Conservation (phyloP, 352 stramenopile species). For the Phytophthora litchii region DNA sequence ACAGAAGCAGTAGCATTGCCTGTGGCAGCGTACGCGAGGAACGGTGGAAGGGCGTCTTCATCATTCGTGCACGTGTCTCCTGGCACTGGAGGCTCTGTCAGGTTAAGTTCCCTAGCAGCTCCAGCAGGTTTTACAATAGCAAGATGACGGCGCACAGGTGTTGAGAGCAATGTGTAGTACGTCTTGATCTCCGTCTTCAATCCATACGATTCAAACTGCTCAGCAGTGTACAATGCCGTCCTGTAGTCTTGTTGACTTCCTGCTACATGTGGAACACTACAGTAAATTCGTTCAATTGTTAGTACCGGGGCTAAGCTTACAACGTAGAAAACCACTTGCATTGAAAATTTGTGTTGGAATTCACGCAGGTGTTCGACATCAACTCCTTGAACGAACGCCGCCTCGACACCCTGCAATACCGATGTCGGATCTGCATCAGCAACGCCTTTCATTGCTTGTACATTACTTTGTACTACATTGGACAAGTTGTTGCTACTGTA, state of each 20-base stretch:
- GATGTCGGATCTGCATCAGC: no score
- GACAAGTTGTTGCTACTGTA: slow-evolving; percentile 2
- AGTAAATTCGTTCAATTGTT: neutral
- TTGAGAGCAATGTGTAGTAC: slow-evolving; percentile 68
- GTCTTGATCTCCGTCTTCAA: slow-evolving; percentile 62
- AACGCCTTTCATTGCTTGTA: neutral
- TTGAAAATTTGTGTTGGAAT: slow-evolving; percentile 51
- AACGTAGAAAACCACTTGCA: slow-evolving; percentile 7
- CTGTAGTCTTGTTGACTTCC: slow-evolving; percentile 43
- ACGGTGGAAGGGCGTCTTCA: slow-evolving; percentile 62
- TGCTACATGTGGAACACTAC: slow-evolving; percentile 35
- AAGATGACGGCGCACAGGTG: slow-evolving; percentile 43
- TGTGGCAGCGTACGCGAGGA: slow-evolving; percentile 76
- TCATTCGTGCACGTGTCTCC: slow-evolving; percentile 64
- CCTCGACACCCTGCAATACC: slow-evolving; percentile 11
- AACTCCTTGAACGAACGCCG: slow-evolving; percentile 26
- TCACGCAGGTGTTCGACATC: slow-evolving; percentile 30
- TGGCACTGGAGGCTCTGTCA: slow-evolving; percentile 54
- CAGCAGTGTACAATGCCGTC: slow-evolving; percentile 51
- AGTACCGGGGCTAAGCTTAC: neutral
- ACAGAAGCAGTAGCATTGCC: slow-evolving; percentile 65
- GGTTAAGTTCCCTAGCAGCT: slow-evolving; percentile 37
- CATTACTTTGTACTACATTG: neutral
- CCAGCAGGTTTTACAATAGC: slow-evolving; percentile 42
- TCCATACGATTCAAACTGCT: slow-evolving; percentile 50